Evolutionary conservation across 1,139 yeast genomes (phyloP), one percentile per base, ranked within the genome.

Genomic region (Saccharomyces hybrid): DNA sequence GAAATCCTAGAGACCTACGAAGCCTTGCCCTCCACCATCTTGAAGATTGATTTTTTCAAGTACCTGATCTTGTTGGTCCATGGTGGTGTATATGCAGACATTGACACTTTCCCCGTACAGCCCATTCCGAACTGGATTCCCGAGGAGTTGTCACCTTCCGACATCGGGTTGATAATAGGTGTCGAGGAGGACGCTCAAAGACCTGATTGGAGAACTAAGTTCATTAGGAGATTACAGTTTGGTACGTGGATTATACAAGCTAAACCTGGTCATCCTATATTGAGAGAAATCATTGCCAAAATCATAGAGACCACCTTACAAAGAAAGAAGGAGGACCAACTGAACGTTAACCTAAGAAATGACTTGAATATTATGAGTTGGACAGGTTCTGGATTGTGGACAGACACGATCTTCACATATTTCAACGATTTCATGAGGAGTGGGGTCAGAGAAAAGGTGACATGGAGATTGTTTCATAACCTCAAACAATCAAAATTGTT

Each of bases 351-450:
- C 38, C 68, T 84, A 28, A 81, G 84, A 62, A 81, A 82, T 61
- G 79, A 74, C 63, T 64, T 80, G 61, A 78, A 75, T 58, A 80
- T 82, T 50, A 82, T 82, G 85, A 76, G 78, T 62, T 85, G 86
- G 93, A 86, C 95, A 0, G 95, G 95, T 9, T 87, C 90, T 2
- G 89, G 88, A 12, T 76, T 85, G n/a, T 85, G 86, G 78, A 84
- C 95, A 1, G 93, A 86, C 66, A 73, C 78, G 16, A 78, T 85
- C 9, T 85, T 86, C 67, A 79, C 80, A 19, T 86, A 86, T 66
- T 78, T 79, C 75, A 83, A 82, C 64, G 79, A 78, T 57, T 74
- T 79, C 54, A 74, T 73, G 49, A 74, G 72, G 64, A 75, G 76
- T 68, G 80, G 76, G 54, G 68, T 71, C 48, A 66, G 66, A 48